Percentiles rank a stretch among this genome's conserved stretches.
Evolutionary conservation across 352 stramenopile genomes (phyloP).

Genomic region (Phytophthora citricola): DNA sequence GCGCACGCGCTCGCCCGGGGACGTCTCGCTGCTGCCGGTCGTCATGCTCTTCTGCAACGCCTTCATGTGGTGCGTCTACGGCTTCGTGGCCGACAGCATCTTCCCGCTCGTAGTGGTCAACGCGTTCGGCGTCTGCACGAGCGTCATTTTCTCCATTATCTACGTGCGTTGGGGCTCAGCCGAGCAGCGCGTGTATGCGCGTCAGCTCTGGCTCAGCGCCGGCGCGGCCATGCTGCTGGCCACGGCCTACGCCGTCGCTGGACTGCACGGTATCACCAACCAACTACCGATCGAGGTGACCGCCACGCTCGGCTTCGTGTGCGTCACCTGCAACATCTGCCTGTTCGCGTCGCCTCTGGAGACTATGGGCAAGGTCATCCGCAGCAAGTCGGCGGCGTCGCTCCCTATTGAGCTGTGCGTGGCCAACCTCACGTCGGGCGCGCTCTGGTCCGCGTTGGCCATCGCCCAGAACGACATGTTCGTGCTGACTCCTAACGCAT

Average conservation of each 20-base stretch:
- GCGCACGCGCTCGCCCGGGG: constrained; percentile 13
- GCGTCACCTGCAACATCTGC: constrained; percentile 30
- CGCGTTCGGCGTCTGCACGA: constrained; percentile 33
- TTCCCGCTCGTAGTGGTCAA: constrained; percentile 44
- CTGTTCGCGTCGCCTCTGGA: constrained; percentile 40
- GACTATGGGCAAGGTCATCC: constrained; percentile 36
- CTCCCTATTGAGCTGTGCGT: constrained; percentile 40
- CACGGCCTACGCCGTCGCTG: constrained; percentile 28
- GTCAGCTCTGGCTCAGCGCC: constrained; percentile 19
- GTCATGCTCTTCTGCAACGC: constrained; percentile 45
- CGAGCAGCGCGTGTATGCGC: constrained; percentile 11
- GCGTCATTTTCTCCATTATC: constrained; percentile 37
- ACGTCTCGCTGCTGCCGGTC: constrained; percentile 34
- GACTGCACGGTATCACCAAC: constrained; percentile 25
- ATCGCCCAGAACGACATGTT: constrained; percentile 36
- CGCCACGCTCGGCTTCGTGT: constrained; percentile 32
- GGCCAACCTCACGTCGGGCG: constrained; percentile 26
- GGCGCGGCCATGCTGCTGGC: constrained; percentile 14
- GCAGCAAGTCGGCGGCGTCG: constrained; percentile 34
- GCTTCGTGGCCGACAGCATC: constrained; percentile 36
- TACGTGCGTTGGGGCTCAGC: constrained; percentile 36
- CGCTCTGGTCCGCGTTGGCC: constrained; percentile 32
- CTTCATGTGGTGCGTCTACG: constrained; percentile 42
- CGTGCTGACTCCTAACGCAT: constrained; percentile 38
- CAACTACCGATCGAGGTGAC: constrained; percentile 23